Evolutionary conservation across 352 stramenopile genomes (phyloP).

Genomic region (Globisporangium spinosum): DNA sequence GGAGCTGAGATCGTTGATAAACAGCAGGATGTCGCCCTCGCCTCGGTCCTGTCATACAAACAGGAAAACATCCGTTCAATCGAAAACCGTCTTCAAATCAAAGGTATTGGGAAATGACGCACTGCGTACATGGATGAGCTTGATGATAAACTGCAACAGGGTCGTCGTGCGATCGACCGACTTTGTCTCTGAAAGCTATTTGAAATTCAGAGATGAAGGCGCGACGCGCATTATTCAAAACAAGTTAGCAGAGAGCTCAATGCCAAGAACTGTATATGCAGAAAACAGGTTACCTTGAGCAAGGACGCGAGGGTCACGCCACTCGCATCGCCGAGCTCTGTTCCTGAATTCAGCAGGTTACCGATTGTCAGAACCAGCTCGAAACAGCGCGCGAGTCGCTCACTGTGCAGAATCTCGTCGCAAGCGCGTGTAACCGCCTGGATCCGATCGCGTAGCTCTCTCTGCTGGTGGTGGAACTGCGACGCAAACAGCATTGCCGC

Average conservation of each 20-base stretch:
- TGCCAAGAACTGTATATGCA: background rate
- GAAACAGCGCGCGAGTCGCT: constrained; percentile 69
- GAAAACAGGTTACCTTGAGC: constrained; percentile 46
- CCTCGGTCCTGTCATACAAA: constrained; percentile 51
- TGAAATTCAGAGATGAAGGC: background rate
- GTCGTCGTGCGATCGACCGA: constrained; percentile 70
- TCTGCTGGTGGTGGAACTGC: constrained; percentile 62
- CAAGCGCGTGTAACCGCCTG: constrained; percentile 52
- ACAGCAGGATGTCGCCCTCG: constrained; percentile 61
- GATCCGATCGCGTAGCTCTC: constrained; percentile 44
- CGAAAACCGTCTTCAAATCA: background rate
- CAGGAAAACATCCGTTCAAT: background rate
- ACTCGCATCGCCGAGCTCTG: constrained; percentile 58
- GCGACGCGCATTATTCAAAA: background rate
- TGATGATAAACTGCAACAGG: constrained; percentile 74
- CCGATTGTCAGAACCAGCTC: constrained; percentile 73
- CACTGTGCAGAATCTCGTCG: constrained; percentile 60
- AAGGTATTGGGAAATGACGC: background rate
- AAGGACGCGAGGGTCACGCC: constrained; percentile 71
- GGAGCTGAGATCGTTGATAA: constrained; percentile 55
- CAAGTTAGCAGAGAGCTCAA: background rate
- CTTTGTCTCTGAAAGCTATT: constrained; percentile 78
- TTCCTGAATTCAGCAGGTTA: constrained; percentile 72
- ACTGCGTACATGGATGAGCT: constrained; percentile 64
- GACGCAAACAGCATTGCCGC: constrained; percentile 58